Evolutionary conservation across 2,329 filamentous ascomycete genomes (phyloP).

Genomic region (Arthrinium puccinioides): DNA sequence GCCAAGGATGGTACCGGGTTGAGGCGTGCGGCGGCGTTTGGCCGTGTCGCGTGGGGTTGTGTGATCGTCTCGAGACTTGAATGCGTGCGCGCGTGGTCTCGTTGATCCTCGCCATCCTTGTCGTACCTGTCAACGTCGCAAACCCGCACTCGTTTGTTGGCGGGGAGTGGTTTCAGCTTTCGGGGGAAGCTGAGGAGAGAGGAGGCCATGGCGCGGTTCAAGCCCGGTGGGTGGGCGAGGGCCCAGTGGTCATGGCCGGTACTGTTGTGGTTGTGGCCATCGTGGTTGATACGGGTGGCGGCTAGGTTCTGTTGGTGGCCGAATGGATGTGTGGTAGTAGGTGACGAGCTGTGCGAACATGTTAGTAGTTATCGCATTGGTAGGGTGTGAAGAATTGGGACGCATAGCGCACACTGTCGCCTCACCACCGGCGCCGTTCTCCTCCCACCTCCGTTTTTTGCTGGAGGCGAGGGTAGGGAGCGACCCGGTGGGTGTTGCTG

Average conservation of each 20-base stretch:
- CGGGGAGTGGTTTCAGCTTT: constrained; percentile 18
- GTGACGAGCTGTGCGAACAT: constrained; percentile 3
- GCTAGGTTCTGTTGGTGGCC: constrained; percentile 12
- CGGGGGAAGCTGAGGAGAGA: constrained; percentile 12
- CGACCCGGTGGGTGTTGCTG: constrained; percentile 23
- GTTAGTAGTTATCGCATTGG: constrained; percentile 3
- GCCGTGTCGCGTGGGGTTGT: constrained; percentile 8
- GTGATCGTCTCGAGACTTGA: constrained; percentile 6
- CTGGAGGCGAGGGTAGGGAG: constrained; percentile 19
- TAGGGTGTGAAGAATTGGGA: neutral
- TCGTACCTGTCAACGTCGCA: constrained; percentile 10
- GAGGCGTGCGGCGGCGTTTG: constrained; percentile 7
- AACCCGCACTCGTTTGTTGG: constrained; percentile 18
- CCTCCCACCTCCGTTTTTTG: constrained; percentile 31
- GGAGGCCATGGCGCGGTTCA: constrained; percentile 4
- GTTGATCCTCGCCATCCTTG: constrained; percentile 10
- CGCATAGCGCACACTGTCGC: constrained; percentile 16
- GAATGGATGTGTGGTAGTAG: constrained; percentile 10
- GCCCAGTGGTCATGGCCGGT: neutral
- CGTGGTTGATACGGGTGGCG: constrained; percentile 17
- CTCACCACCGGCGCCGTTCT: constrained; percentile 18
- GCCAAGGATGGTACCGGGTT: constrained; percentile 26
- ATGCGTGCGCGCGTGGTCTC: constrained; percentile 18
- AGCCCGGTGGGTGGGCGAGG: neutral
- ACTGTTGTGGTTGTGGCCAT: constrained; percentile 10